Evolutionary conservation across 2,329 filamentous ascomycete genomes (phyloP), one percentile per base, ranked within the genome.

Genomic region (Trichoderma sp.): DNA sequence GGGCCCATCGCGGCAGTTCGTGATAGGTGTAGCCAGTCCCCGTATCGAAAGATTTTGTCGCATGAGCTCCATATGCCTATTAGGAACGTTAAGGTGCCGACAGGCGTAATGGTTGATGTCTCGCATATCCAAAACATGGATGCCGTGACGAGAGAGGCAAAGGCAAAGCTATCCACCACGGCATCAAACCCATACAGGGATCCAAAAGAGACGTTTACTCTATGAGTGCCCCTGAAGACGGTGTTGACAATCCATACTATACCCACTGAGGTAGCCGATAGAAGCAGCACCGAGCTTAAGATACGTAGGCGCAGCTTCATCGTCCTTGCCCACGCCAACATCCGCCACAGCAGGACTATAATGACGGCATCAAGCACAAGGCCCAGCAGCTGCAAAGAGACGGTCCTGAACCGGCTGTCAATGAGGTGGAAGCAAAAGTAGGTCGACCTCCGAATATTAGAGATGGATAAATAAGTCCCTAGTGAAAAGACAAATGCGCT

Each of bases 271-370:
- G 86, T 35, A 0, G 87, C 83, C 1, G 87, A 84, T 9, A 84
- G 76, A 1, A 85, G 75, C 6, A 90, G 78, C 3, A 89, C 83
- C 3, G 81, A 81, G 6, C 86, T 84, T 9, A 90, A 79, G 1
- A 84, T 85, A 11, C 83, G 85, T n/a, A 90, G 80, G 3, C 87
- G 85, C 38, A 82, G 80, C 76, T 85, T 87, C 6, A 86, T 85
- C 0, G 87, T 88, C 56, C 86, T 84, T 1, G 86, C 83, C 88
- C 88, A 89, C 14, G 85, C 85, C 6, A 91, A 80, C 4, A 89
- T 83, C 45, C 88, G 85, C 88, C 89, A 90, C 3, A 85, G 76
- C 11, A 89, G 80, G n/a, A 89, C 79, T 24, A 87, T 79, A 69
- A 89, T 86, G 53, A 81, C 74, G 7, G 85, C 84, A 77, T 91